These are phyloP conservation scores for Colletotrichum sp. DNA, from an alignment of 2,329 filamentous ascomycete species.

Conservation along the genomic window DNA sequence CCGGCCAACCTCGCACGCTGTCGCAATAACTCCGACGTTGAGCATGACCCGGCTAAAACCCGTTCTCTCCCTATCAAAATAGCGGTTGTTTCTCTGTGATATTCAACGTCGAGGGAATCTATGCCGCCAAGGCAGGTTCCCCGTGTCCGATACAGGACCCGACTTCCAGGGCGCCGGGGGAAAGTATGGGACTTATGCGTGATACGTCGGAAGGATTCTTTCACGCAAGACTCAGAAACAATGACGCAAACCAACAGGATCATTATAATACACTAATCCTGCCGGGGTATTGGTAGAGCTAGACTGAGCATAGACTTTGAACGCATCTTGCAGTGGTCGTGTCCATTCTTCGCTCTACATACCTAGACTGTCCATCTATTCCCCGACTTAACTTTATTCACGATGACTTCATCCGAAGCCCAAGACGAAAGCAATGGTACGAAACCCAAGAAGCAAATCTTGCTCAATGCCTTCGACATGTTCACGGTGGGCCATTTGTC, in stretches of 20 bases:
- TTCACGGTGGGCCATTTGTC: constrained; percentile 5
- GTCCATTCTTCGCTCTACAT: background rate
- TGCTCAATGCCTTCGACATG: constrained; percentile 9
- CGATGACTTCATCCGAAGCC: background rate
- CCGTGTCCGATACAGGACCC: background rate
- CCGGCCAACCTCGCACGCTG: background rate
- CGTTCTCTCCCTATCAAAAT: background rate
- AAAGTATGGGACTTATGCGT: background rate
- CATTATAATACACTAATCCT: background rate
- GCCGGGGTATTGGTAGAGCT: background rate
- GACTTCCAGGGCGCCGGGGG: background rate
- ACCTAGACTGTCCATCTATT: background rate
- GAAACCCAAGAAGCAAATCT: background rate
- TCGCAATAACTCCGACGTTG: background rate
- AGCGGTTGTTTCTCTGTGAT: accelerated
- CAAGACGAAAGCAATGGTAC: too few species aligned
- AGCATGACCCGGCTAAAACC: background rate
- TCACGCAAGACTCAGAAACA: background rate
- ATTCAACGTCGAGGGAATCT: background rate
- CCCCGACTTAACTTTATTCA: background rate
- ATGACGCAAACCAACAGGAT: background rate
- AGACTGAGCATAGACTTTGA: background rate
- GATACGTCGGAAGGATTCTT: background rate
- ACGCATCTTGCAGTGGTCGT: background rate
- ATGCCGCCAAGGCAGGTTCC: background rate